Conservation (phyloP, 2,329 filamentous ascomycete genomes). For the Cercospora sesami region DNA sequence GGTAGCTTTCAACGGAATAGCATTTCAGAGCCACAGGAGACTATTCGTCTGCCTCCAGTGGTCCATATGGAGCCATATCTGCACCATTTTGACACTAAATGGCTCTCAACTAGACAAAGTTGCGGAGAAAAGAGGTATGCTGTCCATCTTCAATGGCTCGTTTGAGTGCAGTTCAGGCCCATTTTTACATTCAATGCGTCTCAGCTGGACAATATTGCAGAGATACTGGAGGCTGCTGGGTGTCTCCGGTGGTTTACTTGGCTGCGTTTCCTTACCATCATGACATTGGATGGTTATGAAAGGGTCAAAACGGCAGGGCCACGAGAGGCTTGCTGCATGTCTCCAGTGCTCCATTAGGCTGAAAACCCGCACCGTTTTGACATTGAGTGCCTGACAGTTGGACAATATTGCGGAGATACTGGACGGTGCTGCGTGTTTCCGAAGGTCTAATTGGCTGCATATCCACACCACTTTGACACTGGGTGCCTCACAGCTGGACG, state of each 20-base stretch:
- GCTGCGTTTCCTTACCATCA: not conserved
- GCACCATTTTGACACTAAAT: not conserved
- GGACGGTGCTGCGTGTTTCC: not conserved
- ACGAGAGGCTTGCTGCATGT: not conserved
- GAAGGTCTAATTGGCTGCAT: not conserved
- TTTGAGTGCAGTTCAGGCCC: not conserved
- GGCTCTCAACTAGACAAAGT: not conserved
- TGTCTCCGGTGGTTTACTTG: not conserved
- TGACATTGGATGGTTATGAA: not conserved
- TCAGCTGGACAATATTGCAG: not conserved
- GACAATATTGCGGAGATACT: not conserved
- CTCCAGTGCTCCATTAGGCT: not conserved
- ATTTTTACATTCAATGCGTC: not conserved
- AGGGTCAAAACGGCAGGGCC: too few species aligned
- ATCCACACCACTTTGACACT: not conserved
- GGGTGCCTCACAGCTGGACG: not conserved
- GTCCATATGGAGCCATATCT: not conserved
- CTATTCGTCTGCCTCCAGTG: not conserved
- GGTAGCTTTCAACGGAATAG: not conserved
- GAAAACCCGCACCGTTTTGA: not conserved
- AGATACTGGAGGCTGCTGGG: not conserved
- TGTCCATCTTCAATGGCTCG: not conserved
- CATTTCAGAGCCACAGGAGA: not conserved
- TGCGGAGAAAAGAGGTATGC: not conserved
- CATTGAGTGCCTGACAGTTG: not conserved